Evolutionary conservation across 2,329 filamentous ascomycete species (phyloP).

Genomic region (Septoria petroselini): DNA sequence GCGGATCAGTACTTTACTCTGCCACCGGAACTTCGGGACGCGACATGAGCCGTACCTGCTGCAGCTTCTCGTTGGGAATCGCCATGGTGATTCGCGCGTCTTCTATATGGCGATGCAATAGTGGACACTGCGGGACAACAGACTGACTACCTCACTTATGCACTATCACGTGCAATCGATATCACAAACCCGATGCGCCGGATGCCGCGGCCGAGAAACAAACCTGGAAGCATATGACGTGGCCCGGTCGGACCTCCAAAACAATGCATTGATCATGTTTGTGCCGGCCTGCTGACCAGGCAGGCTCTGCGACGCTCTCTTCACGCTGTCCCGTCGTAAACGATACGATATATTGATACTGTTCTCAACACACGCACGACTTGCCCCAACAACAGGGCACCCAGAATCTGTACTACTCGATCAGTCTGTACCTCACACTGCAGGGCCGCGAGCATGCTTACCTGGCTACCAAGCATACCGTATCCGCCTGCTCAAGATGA

Average conservation of each 20-base stretch:
- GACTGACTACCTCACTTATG: too few species aligned
- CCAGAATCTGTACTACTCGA: too few species aligned
- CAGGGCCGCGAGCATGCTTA: conserved; percentile 38
- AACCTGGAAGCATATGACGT: background rate
- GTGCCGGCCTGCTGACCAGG: too few species aligned
- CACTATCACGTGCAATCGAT: too few species aligned
- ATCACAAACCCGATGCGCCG: too few species aligned
- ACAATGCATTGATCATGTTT: too few species aligned
- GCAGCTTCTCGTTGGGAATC: conserved; percentile 87
- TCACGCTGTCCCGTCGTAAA: too few species aligned
- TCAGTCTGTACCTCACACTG: background rate
- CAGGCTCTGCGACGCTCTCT: too few species aligned
- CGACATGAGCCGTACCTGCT: conserved; percentile 64
- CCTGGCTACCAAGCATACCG: conserved; percentile 33
- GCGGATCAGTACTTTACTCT: conserved; percentile 17
- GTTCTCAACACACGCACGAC: background rate
- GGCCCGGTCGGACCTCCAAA: too few species aligned
- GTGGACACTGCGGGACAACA: conserved; percentile 1
- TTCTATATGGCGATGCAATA: background rate
- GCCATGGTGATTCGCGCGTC: conserved; percentile 59
- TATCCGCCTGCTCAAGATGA: conserved; percentile 34
- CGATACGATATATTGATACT: too few species aligned
- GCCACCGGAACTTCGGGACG: background rate
- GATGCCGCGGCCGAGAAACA: background rate
- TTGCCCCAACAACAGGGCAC: too few species aligned